These are phyloP conservation scores for Melampsora abietis-canadensis DNA, from an alignment of 1,284 basidiomycete species.

Conservation along the genomic window DNA sequence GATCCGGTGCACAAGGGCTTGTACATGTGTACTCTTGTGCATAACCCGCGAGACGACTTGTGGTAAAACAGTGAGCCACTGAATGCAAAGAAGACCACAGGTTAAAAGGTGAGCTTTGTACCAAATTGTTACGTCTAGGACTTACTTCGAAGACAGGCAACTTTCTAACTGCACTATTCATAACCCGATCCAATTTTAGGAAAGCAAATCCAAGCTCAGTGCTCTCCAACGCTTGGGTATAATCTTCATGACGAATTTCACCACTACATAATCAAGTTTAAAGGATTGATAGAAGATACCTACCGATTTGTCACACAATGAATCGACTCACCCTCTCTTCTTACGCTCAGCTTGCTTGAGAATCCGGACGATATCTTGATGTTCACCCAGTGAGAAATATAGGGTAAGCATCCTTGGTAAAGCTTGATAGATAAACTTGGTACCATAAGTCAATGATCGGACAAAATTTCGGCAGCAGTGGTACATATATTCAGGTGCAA, in stretches of 20 bases:
- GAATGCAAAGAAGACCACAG: constrained; percentile 36
- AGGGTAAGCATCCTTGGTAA: constrained; percentile 89
- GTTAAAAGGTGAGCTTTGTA: constrained; percentile 21
- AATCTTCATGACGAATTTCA: constrained; percentile 40
- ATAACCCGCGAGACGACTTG: constrained; percentile 94
- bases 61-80: constrained; percentile 96
- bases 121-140: background rate
- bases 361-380: constrained; percentile 50
- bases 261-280: constrained; percentile 1
- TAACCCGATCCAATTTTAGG: constrained; percentile 23
- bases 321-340: constrained; percentile 31
- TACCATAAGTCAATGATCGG: constrained; percentile 74
- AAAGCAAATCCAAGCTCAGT: constrained; percentile 61
- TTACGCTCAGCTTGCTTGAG: constrained; percentile 46
- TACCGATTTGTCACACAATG: too few species aligned
- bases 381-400: constrained; percentile 89
- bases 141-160: constrained; percentile 73
- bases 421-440: constrained; percentile 95
- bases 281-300: too few species aligned
- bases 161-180: constrained; percentile 59
- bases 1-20: constrained; percentile 65
- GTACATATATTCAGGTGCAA: constrained; percentile 34
- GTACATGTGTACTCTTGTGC: constrained; percentile 70
- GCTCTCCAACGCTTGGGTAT: constrained; percentile 58
- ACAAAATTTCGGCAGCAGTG: constrained; percentile 61